These are phyloP conservation scores for Fagus sylvatica DNA, from an alignment of 306 rosid genomes.

Conservation along the genomic window DNA sequence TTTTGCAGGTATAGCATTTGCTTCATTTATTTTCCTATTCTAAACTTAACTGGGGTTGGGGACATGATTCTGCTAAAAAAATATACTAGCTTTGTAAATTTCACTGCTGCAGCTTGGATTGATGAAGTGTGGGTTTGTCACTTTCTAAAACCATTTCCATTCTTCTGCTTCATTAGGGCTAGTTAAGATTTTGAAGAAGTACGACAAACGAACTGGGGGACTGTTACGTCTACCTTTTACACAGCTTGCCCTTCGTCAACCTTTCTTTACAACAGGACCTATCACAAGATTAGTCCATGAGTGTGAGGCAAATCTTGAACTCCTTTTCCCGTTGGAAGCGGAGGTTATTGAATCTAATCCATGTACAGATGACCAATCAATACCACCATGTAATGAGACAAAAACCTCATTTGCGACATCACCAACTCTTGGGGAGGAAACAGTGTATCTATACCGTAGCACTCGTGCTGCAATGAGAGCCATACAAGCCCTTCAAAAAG, in stretches of 20 bases:
- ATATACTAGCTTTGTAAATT: slow-evolving; percentile 21
- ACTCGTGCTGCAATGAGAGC: slow-evolving; percentile 94
- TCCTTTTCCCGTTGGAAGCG: slow-evolving; percentile 84
- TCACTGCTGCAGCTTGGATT: slow-evolving; percentile 8
- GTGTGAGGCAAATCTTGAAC: slow-evolving; percentile 90
- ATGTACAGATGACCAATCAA: slow-evolving; percentile 29
- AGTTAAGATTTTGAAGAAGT: slow-evolving; percentile 87
- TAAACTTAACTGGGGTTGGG: slow-evolving; percentile 3
- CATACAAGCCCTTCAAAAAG: slow-evolving; percentile 73
- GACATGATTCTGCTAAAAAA: slow-evolving; percentile 22
- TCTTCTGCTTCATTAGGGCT: slow-evolving; percentile 61
- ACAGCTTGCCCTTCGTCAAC: slow-evolving; percentile 76
- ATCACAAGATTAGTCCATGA: slow-evolving; percentile 78
- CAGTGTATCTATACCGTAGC: slow-evolving; percentile 60
- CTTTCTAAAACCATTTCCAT: slow-evolving; percentile 23
- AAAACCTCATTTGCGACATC: slow-evolving; percentile 36
- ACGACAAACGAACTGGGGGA: slow-evolving; percentile 89
- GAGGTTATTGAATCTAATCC: slow-evolving; percentile 75
- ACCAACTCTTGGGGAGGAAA: slow-evolving; percentile 65
- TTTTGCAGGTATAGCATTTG: slow-evolving; percentile 69
- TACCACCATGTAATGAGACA: slow-evolving; percentile 17
- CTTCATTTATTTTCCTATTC: neutral
- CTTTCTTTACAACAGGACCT: slow-evolving; percentile 81
- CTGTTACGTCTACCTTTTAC: slow-evolving; percentile 76
- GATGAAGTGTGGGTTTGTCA: slow-evolving; percentile 4